Evolutionary conservation across 768 basidiomycete genomes (phyloP), one percentile per base, ranked within the genome.

Genomic region (Naganishia antarctica): DNA sequence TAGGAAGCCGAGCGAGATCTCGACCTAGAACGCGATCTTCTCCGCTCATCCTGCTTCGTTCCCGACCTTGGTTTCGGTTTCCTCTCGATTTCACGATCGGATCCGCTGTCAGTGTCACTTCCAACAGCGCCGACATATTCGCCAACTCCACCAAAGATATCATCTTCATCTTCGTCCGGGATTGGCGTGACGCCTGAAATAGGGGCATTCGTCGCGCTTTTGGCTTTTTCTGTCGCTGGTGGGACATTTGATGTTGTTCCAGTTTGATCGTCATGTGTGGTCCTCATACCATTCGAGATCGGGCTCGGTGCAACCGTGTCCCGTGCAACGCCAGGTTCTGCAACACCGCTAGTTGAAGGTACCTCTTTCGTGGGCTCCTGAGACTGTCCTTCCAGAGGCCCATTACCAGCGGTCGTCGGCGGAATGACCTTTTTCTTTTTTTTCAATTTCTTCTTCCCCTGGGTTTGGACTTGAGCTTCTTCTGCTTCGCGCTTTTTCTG

Each of bases 111-210:
- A 31, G 23, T 40, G 40, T 79, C 81, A 4, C 78, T 83, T 3
- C 83, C 68, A 48, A 84, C 82, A 7, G 88, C 73, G 1, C 88
- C 88, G 58, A 87, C 82, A 72, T 93, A 96, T 51, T 90, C 89
- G 9, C 87, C 91, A 4, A 84, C 89, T 60, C 80, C 91, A 1
- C 85, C 88, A 74, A 96, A 96, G 45, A 96, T 93, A 72, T 94
- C 88, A 44, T 90, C 83, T 59, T 74, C 76, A 43, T 90, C 85
- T 11, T 70, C 72, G 21, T 84, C 85, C n/a, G 67, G 65, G 13
- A 80, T 66, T 6, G 80, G 76, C 63, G 80, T 63, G 43, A 60
- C 59, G 21, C 45, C 59, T 45, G 26, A 43, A n/a, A 60, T 61
- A 8, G 60, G 46, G 11, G 53, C 53, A 11, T 32, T 57, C 32